Evolutionary conservation across 78 protist species (phyloP), one percentile per base, ranked within the genome.

Genomic region (Polysphondylium violaceum): DNA sequence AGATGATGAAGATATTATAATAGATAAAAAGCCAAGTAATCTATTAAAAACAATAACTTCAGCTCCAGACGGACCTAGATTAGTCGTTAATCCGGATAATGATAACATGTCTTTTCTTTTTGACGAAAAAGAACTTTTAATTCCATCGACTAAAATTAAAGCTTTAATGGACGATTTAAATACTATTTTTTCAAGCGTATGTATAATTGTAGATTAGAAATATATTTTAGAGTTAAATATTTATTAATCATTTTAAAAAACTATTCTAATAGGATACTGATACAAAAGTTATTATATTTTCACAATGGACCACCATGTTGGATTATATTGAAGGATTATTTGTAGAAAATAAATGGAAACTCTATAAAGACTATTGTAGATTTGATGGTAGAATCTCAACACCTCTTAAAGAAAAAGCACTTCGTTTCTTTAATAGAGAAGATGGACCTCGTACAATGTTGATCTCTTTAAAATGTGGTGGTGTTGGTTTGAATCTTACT

Each of bases 401-500:
- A 21, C 35, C 16, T 21, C 59, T n/a, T 69, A 87, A 79, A 21
- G 27, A 44, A 23, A 61, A 19, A 12, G 92, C 87, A 25, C 0
- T 95, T 9, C 31, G 67, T 1, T 4, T 3, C 0, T 90, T 95
- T n/a, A 74, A 88, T 51, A 11, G 21, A 5, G 75, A 50, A 2
- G 69, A 59, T 21, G 83, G 40, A 5, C 76, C 67, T 23, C 33
- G 55, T 33, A 56, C 76, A 0, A 41, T 88, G 73, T 38, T 88
- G 19, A 67, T 76, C 8, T 64, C 79, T 14, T 36, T 88, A 0
- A 88, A 76, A 44, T 51, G 91, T 17, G 97, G 96, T 58, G 96
- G 96, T 29, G 92, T 96, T 33, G 97, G 97, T 23, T n/a, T 96
- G n/a, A 96, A 77, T 65, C 94, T 96, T 27, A 96, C 97, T 1